These are phyloP conservation scores for Phaffomyces thermotolerans DNA, from an alignment of 805 yeast genomes.

Conservation along the genomic window DNA sequence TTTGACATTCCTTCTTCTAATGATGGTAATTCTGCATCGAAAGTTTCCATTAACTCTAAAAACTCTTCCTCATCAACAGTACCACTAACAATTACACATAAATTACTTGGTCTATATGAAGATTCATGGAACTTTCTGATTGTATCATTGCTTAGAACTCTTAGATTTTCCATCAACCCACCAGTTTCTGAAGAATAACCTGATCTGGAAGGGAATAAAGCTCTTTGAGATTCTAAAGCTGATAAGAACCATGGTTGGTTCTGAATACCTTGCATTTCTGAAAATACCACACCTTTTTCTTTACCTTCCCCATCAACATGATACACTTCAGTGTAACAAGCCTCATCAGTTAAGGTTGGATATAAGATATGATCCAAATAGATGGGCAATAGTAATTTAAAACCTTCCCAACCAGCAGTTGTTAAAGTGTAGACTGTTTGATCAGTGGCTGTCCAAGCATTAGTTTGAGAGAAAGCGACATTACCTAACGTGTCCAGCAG, in stretches of 20 bases:
- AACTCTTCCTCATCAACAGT: conserved; percentile 72
- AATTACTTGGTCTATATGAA: conserved; percentile 75
- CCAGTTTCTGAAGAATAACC: conserved; percentile 95
- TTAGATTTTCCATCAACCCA: conserved; percentile 71
- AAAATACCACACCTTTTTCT: conserved; percentile 94
- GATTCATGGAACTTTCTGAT: conserved; percentile 69
- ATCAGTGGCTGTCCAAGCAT: conserved; percentile 96
- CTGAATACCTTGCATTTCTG: conserved; percentile 95
- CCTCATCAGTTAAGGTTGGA: conserved; percentile 85
- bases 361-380: conserved; percentile 80
- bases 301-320: conserved; percentile 87
- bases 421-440: conserved; percentile 89
- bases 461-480: conserved; percentile 75
- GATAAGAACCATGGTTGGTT: conserved; percentile 65
- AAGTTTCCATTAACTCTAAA: conserved; percentile 46
- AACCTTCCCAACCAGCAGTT: conserved; percentile 97
- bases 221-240: conserved; percentile 51
- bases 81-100: conserved; percentile 81
- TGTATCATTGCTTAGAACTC: conserved; percentile 63
- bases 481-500: conserved; percentile 82
- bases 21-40: conserved; percentile 51
- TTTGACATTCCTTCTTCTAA: conserved; percentile 17
- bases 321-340: conserved; percentile 89
- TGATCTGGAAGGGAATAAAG: conserved; percentile 47
- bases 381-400: conserved; percentile 73